These are phyloP conservation scores for Piper betle DNA, from an alignment of 164 flowering plant species.

Conservation along the genomic window DNA sequence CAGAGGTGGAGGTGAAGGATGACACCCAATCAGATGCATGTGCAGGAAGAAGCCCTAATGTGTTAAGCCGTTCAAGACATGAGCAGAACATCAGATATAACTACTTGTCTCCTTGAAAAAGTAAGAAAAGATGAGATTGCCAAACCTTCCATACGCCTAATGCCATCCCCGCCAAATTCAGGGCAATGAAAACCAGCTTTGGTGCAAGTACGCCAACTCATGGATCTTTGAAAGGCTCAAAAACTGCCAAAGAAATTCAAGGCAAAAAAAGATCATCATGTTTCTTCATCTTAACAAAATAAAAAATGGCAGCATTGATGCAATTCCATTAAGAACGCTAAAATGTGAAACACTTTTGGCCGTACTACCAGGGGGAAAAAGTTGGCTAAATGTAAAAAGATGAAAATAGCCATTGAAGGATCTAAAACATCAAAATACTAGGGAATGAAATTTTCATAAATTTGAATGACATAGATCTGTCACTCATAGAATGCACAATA, in stretches of 20 bases:
- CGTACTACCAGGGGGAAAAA: too few relatives aligned
- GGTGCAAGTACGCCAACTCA: conserved; percentile 71
- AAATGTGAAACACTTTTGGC: too few relatives aligned
- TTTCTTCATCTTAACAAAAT: too few relatives aligned
- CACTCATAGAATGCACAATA: too few relatives aligned
- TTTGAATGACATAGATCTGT: too few relatives aligned
- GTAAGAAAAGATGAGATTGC: neutral
- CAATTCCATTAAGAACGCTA: too few relatives aligned
- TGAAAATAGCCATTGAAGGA: too few relatives aligned
- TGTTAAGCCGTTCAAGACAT: conserved; percentile 53
- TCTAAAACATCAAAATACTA: too few relatives aligned
- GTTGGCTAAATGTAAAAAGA: too few relatives aligned
- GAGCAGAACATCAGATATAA: neutral
- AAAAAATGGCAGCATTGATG: too few relatives aligned
- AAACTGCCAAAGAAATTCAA: conserved; percentile 39
- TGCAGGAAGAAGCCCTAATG: conserved; percentile 96
- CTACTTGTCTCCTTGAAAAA: neutral
- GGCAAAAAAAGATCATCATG: neutral
- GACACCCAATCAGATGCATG: conserved; percentile 99
- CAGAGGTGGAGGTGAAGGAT: conserved; percentile 87
- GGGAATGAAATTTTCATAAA: too few relatives aligned
- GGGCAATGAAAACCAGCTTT: conserved; percentile 71
- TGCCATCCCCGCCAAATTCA: conserved; percentile 68
- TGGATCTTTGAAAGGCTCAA: conserved; percentile 90
- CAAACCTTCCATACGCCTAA: conserved; percentile 94